Evolutionary conservation across 352 stramenopile genomes (phyloP).

Genomic region (Globisporangium solare): DNA sequence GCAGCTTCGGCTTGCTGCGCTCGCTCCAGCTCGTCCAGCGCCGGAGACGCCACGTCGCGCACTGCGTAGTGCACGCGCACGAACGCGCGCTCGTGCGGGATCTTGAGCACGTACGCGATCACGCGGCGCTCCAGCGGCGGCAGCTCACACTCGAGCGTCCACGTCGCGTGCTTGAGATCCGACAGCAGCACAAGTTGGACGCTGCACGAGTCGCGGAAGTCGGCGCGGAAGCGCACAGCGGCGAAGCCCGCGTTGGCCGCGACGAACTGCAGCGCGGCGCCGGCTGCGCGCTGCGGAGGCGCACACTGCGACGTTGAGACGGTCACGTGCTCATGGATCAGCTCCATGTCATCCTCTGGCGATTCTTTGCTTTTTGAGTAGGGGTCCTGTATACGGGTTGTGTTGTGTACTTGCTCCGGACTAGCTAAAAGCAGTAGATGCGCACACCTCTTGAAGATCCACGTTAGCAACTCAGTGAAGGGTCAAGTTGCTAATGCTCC

Average conservation of each 20-base stretch:
- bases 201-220: slow-evolving; percentile 38
- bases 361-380: too few species aligned
- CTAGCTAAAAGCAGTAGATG: too few species aligned
- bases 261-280: slow-evolving; percentile 36
- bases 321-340: slow-evolving; percentile 26
- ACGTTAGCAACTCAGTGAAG: too few species aligned
- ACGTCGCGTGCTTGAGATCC: neutral
- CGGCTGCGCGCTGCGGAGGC: slow-evolving; percentile 2
- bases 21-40: slow-evolving; percentile 6
- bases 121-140: slow-evolving; percentile 31
- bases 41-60: neutral
- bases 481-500: too few species aligned
- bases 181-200: slow-evolving; percentile 26
- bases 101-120: slow-evolving; percentile 28
- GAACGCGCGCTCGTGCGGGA: slow-evolving; percentile 23
- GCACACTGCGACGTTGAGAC: slow-evolving; percentile 24
- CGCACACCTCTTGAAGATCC: too few species aligned
- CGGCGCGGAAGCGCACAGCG: slow-evolving; percentile 29
- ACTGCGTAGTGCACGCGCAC: slow-evolving; percentile 39
- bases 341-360: slow-evolving; percentile 6
- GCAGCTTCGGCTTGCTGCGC: neutral
- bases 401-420: too few species aligned
- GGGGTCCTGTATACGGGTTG: too few species aligned
- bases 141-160: slow-evolving; percentile 22
- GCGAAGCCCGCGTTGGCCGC: slow-evolving; percentile 34